Evolutionary conservation across 495 filamentous ascomycete species (phyloP).

Genomic region (Evansstolkia leycettana): DNA sequence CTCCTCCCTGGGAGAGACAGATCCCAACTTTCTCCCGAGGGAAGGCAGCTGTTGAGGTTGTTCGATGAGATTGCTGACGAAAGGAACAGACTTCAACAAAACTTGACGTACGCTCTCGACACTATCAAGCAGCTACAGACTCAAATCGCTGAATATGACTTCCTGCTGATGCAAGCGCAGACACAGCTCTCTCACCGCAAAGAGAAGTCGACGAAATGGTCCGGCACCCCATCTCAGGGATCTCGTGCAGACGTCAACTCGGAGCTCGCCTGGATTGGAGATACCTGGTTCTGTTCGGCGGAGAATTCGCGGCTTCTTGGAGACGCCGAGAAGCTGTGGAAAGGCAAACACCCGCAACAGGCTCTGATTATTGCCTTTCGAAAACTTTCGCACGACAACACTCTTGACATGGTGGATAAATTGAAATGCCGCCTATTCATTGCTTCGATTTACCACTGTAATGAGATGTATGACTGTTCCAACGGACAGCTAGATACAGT

Average conservation of each 20-base stretch:
- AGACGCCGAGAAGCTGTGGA: slow-evolving; percentile 9
- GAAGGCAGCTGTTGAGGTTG: background rate
- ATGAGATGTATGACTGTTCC: slow-evolving; percentile 5
- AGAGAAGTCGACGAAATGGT: background rate
- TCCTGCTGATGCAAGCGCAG: slow-evolving; percentile 9
- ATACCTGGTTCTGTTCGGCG: slow-evolving; percentile 9
- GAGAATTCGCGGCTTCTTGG: slow-evolving; percentile 1
- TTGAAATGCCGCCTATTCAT: slow-evolving; percentile 7
- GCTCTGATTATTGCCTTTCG: slow-evolving; percentile 4
- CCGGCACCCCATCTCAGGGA: background rate
- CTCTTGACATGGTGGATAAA: slow-evolving; percentile 2
- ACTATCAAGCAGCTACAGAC: slow-evolving; percentile 2
- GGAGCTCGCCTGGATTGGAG: slow-evolving; percentile 5
- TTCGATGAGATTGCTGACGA: background rate
- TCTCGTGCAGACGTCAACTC: background rate
- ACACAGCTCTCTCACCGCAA: background rate
- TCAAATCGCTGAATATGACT: slow-evolving; percentile 9
- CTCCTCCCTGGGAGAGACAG: background rate
- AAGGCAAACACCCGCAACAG: slow-evolving; percentile 2
- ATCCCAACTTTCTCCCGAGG: background rate
- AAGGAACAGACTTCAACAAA: slow-evolving; percentile 3
- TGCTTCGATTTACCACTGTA: slow-evolving; percentile 6
- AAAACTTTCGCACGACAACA: slow-evolving; percentile 2
- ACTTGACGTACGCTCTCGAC: slow-evolving; percentile 3
- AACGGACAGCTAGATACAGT: slow-evolving; percentile 2